Evolutionary conservation across 345 rosid genomes (phyloP).

Genomic region (Isatis tinctoria): DNA sequence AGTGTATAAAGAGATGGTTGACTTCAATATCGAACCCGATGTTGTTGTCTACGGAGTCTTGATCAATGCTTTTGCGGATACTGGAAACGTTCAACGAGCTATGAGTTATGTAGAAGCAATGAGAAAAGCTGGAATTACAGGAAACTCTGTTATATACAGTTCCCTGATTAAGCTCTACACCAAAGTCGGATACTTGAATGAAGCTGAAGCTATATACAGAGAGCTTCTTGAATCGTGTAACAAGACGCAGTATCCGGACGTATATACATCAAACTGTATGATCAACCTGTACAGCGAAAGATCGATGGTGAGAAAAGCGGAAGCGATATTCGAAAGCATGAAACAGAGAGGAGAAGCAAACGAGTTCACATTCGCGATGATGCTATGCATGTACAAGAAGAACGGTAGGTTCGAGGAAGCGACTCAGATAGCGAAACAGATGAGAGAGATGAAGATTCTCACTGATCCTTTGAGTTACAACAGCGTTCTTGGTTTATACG

Average conservation of each 20-base stretch:
- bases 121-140: slow-evolving; percentile 55
- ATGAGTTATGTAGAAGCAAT: slow-evolving; percentile 50
- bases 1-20: slow-evolving; percentile 63
- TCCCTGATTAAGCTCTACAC: slow-evolving; percentile 87
- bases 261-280: slow-evolving; percentile 76
- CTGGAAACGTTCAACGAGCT: slow-evolving; percentile 64
- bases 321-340: slow-evolving; percentile 55
- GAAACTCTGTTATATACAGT: slow-evolving; percentile 56
- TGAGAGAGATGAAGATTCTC: slow-evolving; percentile 58
- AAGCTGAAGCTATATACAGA: slow-evolving; percentile 74
- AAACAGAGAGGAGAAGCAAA: slow-evolving; percentile 64
- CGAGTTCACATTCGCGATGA: slow-evolving; percentile 80
- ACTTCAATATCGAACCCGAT: slow-evolving; percentile 52
- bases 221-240: slow-evolving; percentile 32
- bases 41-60: slow-evolving; percentile 67
- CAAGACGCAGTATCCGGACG: slow-evolving; percentile 38
- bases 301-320: slow-evolving; percentile 62
- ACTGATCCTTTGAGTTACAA: slow-evolving; percentile 66
- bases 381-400: slow-evolving; percentile 77
- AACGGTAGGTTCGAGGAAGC: slow-evolving; percentile 75
- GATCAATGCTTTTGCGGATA: slow-evolving; percentile 80
- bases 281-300: slow-evolving; percentile 72
- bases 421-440: slow-evolving; percentile 53
- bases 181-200: slow-evolving; percentile 63
- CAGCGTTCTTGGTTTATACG: slow-evolving; percentile 56